These are phyloP conservation scores for Epichloe typhina DNA, from an alignment of 2,329 filamentous ascomycete species.

Conservation along the genomic window DNA sequence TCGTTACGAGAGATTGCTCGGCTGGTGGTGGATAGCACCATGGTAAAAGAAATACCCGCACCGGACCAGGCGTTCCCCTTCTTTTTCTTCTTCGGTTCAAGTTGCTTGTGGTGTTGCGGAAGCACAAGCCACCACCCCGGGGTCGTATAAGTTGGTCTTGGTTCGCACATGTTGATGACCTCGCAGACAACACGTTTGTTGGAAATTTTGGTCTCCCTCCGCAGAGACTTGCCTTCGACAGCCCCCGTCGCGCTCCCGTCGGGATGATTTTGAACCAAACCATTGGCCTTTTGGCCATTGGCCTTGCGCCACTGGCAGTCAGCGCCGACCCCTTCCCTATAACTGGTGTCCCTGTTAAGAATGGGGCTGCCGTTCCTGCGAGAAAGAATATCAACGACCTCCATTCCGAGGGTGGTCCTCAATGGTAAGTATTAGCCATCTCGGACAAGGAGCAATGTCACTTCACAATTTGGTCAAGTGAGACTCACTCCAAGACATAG, in stretches of 20 bases:
- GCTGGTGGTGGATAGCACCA: no score
- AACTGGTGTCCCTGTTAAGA: slow-evolving; percentile 25
- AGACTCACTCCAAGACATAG: slow-evolving; percentile 12
- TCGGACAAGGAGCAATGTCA: background rate
- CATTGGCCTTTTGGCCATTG: slow-evolving; percentile 14
- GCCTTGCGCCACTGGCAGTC: slow-evolving; percentile 11
- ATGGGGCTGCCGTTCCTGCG: slow-evolving; percentile 27
- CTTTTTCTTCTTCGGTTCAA: background rate
- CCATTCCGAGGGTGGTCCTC: slow-evolving; percentile 24
- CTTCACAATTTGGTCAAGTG: background rate
- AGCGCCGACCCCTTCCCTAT: slow-evolving; percentile 18
- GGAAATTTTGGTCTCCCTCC: background rate
- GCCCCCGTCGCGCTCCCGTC: background rate
- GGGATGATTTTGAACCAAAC: slow-evolving; percentile 11
- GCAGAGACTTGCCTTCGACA: background rate
- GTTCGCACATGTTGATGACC: background rate
- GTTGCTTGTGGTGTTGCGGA: background rate
- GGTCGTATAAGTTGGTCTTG: background rate
- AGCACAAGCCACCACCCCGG: background rate
- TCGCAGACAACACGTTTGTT: background rate
- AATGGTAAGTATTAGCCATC: slow-evolving; percentile 24
- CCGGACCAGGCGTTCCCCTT: background rate
- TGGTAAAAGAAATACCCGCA: background rate
- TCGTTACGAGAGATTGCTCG: background rate
- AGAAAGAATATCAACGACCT: slow-evolving; percentile 36